Percentiles rank a stretch among this genome's conserved stretches.
phyloP scores from a whole-genome alignment of 78 protist genomes.

The Isochrysis galbana region DNA sequence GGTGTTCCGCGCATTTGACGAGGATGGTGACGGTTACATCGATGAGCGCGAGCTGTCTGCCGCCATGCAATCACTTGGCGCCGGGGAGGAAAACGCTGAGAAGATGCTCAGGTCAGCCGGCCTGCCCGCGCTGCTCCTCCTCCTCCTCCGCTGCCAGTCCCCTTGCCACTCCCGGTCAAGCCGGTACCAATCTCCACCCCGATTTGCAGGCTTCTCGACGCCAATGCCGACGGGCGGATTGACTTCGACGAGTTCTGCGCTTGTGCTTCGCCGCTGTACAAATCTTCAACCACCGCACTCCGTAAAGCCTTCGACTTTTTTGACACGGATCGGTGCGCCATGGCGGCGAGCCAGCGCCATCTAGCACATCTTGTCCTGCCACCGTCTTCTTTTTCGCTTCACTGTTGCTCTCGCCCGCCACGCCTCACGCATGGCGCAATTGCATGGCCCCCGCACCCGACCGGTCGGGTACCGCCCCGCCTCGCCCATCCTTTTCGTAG shows the following conservation, averaged over 20 bases:
- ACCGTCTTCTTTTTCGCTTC: no score
- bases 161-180: no score
- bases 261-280: background rate
- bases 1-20: background rate
- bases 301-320: background rate
- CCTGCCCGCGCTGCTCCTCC: background rate
- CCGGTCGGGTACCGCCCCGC: no score
- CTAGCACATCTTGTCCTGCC: no score
- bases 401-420: no score
- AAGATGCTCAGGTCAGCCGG: background rate
- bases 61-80: background rate
- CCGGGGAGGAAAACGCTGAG: background rate
- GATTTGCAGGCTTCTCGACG: background rate
- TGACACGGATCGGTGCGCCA: background rate
- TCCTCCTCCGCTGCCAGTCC: no score
- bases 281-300: background rate
- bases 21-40: background rate
- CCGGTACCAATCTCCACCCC: no score
- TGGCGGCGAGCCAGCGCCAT: no score
- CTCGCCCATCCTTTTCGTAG: no score
- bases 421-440: no score
- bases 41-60: background rate
- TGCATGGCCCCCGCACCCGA: no score
- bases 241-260: background rate
- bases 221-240: background rate